Base-by-base conservation (phyloP, 768 basidiomycete genomes). In the Leccinum broughii region DNA sequence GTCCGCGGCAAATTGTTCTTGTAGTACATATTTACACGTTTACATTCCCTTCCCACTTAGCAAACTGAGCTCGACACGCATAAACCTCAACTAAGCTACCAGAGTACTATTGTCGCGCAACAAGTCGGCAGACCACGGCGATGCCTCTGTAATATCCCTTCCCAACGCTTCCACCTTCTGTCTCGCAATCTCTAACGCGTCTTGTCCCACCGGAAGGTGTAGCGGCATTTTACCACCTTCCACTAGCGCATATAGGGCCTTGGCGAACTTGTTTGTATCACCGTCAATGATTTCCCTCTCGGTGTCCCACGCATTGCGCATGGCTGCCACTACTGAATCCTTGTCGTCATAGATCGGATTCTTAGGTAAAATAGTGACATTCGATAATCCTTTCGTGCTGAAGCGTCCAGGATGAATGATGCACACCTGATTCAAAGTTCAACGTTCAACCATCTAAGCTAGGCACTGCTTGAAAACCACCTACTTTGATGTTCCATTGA, bases 111-210 rank as follows among this genome's bases (percentile, higher is more conserved):
- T 32, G 10, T 55, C 54, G 6, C 34, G 35, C 34, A 57, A 30
- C 54, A 64, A 32, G 56, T 64, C 57, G 3, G n/a, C 51, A 7
- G 61, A 56, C 57, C 57, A 64, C 4, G 22, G 37, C 34, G 28
- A 46, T 7, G 51, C 51, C n/a, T 56, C 64, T 5, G 22, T 17
- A 4, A 54, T 51, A 2, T 32, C 51, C 20, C 11, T 53, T 14
- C 24, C 35, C 20, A 61, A 14, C 10, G 15, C 44, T 44, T 62
- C 46, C 6, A 44, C 30, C 24, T 32, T 50, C 20, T 15, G 34
- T 26, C 48, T 46, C 17, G 54, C 13, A 3, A 22, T 44, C 49
- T 20, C 44, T 6, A 64, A 46, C 35, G 55, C 48, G 35, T 59
- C 61, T 35, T 49, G 34, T 46, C 60, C 60, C 26, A 61, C 48